phyloP scores from a whole-genome alignment of 345 rosid species.

The Ricinus communis region DNA sequence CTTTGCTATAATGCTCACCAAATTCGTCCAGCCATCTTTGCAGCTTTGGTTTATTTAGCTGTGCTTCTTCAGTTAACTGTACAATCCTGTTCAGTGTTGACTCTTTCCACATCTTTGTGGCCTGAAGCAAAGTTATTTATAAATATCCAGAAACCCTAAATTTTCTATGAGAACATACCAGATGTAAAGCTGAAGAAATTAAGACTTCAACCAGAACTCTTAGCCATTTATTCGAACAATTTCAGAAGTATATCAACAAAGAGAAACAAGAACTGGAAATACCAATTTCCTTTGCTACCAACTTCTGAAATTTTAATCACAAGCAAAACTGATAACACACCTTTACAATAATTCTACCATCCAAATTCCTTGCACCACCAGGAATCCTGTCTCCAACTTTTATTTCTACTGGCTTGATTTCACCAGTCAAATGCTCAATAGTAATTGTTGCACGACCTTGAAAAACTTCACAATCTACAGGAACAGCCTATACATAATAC shows the following conservation, averaged over 20 bases:
- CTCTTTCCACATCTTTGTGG: slow-evolving; percentile 83
- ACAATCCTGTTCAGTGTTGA: slow-evolving; percentile 86
- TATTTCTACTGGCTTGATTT: slow-evolving; percentile 86
- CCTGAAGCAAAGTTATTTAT: slow-evolving; percentile 42
- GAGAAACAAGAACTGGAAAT: slow-evolving; percentile 7
- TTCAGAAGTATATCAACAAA: neutral
- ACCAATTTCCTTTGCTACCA: slow-evolving; percentile 2
- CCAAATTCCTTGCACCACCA: slow-evolving; percentile 95
- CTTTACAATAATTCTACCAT: slow-evolving; percentile 94
- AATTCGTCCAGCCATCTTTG: slow-evolving; percentile 97
- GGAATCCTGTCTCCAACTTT: slow-evolving; percentile 87
- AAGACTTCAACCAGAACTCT: slow-evolving; percentile 2
- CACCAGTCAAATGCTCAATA: slow-evolving; percentile 94
- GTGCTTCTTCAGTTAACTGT: slow-evolving; percentile 96
- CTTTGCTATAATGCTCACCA: slow-evolving; percentile 88
- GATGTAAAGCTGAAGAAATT: neutral
- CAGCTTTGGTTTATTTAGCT: slow-evolving; percentile 81
- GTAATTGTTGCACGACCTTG: slow-evolving; percentile 94
- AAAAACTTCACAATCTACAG: slow-evolving; percentile 89
- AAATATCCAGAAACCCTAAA: slow-evolving; percentile 8
- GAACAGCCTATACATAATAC: slow-evolving; percentile 62
- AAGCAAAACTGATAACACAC: slow-evolving; percentile 38
- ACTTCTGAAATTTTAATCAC: slow-evolving; percentile 3
- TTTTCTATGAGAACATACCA: slow-evolving; percentile 1
- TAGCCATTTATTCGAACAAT: neutral